A percentile compares a stretch with the other conserved stretches of the same genome.
Evolutionary conservation across 805 yeast species (phyloP).

Genomic region (Pichia exigua): DNA sequence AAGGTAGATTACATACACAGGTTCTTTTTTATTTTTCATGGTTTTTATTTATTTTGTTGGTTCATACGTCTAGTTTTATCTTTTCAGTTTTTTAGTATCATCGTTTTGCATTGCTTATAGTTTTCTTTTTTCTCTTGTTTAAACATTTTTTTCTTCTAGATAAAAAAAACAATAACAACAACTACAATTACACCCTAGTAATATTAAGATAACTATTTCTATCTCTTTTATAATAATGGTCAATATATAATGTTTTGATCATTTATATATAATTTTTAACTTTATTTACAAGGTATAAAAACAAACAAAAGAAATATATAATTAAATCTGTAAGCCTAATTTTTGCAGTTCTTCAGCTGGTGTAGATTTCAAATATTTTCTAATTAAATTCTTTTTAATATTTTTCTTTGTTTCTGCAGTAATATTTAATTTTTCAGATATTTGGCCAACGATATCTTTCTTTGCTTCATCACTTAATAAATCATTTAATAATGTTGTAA

Average conservation of each 20-base stretch:
- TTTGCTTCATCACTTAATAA: slow-evolving; percentile 22
- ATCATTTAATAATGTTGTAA: slow-evolving; percentile 13
- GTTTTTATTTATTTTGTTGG: not conserved
- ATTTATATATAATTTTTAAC: not conserved
- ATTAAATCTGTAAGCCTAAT: slow-evolving; percentile 20
- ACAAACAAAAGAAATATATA: not conserved
- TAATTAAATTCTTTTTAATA: slow-evolving; percentile 62
- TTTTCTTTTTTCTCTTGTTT: no score
- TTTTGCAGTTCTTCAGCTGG: slow-evolving; percentile 21
- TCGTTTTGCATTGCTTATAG: not conserved
- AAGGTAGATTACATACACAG: not conserved
- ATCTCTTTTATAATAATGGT: not conserved
- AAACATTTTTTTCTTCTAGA: not conserved
- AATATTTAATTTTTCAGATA: slow-evolving; percentile 30
- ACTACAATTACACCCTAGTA: not conserved
- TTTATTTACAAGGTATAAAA: slow-evolving; percentile 5
- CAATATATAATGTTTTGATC: no score
- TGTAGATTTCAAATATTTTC: slow-evolving; percentile 41
- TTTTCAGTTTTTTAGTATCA: not conserved
- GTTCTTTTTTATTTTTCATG: not conserved
- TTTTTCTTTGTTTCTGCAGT: slow-evolving; percentile 38
- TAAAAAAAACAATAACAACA: not conserved
- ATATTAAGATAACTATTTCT: not conserved
- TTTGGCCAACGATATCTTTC: slow-evolving; percentile 30
- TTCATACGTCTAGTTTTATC: not conserved